A percentile compares a stretch with the other conserved stretches of the same genome.
Evolutionary conservation across 257 asterid species (phyloP).

Genomic region (Striga asiatica): DNA sequence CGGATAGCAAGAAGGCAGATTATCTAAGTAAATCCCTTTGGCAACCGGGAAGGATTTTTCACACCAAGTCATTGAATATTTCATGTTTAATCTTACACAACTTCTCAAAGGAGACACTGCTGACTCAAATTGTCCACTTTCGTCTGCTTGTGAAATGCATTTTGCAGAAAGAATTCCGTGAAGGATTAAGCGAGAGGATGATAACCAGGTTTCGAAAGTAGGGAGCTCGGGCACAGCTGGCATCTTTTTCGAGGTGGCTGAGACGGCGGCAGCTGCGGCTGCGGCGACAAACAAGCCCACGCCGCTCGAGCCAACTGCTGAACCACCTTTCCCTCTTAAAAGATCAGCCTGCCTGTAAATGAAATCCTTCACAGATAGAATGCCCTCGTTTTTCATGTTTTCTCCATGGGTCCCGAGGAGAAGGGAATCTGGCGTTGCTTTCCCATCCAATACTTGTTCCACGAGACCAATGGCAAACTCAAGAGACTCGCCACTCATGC

Average conservation of each 20-base stretch:
- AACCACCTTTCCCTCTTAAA: conserved; percentile 69
- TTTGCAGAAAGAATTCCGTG: conserved; percentile 52
- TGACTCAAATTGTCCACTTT: conserved; percentile 34
- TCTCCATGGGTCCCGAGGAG: too few species aligned
- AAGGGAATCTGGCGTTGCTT: conserved; percentile 83
- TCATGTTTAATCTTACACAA: conserved; percentile 46
- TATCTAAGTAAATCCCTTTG: conserved; percentile 60
- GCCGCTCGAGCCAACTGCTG: conserved; percentile 47
- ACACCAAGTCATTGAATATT: conserved; percentile 78
- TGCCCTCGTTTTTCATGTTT: conserved; percentile 54
- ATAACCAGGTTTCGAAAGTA: conserved; percentile 61
- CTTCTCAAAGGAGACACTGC: conserved; percentile 48
- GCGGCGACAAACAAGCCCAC: conserved; percentile 94
- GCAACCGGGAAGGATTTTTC: conserved; percentile 79
- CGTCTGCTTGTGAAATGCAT: conserved; percentile 27
- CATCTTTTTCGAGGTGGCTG: conserved; percentile 52
- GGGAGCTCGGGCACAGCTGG: conserved; percentile 67
- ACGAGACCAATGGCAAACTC: conserved; percentile 70
- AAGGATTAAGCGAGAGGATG: conserved; percentile 60
- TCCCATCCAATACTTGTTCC: conserved; percentile 67
- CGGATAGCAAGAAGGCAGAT: conserved; percentile 75
- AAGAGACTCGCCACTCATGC: conserved; percentile 71
- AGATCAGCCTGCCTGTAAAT: conserved; percentile 66
- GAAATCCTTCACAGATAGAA: conserved; percentile 74
- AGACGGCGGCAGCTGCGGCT: conserved; percentile 90